phyloP scores from a whole-genome alignment of 2,329 filamentous ascomycete genomes.

The Leptographium wingfieldii region DNA sequence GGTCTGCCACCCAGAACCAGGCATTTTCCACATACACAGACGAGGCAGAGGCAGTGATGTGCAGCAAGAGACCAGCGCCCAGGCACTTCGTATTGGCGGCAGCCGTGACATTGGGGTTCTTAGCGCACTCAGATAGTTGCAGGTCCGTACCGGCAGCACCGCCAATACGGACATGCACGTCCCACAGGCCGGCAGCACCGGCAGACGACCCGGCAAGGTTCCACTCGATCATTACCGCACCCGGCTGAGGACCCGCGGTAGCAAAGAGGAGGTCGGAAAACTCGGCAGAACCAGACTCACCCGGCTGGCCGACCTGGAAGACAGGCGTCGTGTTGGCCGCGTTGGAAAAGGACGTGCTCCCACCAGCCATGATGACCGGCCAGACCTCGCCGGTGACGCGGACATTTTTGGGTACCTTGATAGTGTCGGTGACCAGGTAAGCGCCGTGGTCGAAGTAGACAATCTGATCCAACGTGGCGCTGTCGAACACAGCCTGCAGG shows the following conservation, averaged over 20 bases:
- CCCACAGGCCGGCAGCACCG: constrained; percentile 75
- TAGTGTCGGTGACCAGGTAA: constrained; percentile 57
- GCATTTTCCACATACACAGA: constrained; percentile 71
- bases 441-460: constrained; percentile 67
- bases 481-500: constrained; percentile 68
- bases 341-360: constrained; percentile 57
- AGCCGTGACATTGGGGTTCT: constrained; percentile 48
- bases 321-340: constrained; percentile 67
- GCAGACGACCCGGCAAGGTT: constrained; percentile 59
- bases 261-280: constrained; percentile 80
- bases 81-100: constrained; percentile 50
- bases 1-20: constrained; percentile 85
- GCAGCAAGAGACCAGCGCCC: constrained; percentile 59
- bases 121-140: constrained; percentile 66
- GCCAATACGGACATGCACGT: constrained; percentile 89
- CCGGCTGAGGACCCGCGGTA: constrained; percentile 70
- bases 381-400: constrained; percentile 86
- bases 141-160: constrained; percentile 75
- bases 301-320: constrained; percentile 68
- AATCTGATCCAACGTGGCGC: constrained; percentile 47
- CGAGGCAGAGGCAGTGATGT: constrained; percentile 48
- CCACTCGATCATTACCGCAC: constrained; percentile 86
- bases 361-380: constrained; percentile 78
- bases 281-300: constrained; percentile 69
- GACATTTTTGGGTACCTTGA: constrained; percentile 64